These are phyloP conservation scores for Thinopyrum elongatum DNA, from an alignment of 176 grass and related monocot genomes.

Conservation along the genomic window DNA sequence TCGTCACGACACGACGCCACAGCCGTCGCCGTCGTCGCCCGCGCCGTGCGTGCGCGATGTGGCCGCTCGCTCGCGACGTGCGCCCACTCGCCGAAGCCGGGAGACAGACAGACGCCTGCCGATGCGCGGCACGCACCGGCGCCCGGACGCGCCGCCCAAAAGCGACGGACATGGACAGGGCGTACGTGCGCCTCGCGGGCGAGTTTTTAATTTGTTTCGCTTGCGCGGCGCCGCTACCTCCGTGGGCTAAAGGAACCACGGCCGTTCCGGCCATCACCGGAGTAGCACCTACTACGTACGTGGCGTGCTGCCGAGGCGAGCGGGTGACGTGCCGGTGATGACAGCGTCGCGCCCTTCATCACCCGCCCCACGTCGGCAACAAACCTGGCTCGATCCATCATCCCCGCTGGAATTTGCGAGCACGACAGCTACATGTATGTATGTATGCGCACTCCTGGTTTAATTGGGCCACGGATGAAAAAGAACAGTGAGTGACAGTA, in stretches of 20 bases:
- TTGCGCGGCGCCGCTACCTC: too few relatives aligned
- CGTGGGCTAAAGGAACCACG: too few relatives aligned
- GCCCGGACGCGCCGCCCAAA: background rate
- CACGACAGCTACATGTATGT: constrained; percentile 2
- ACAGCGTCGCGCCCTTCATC: background rate
- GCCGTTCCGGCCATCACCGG: too few relatives aligned
- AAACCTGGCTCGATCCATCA: background rate
- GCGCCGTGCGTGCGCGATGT: background rate
- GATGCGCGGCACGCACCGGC: too few relatives aligned
- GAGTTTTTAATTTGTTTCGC: too few relatives aligned
- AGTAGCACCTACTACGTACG: background rate
- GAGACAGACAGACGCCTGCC: background rate
- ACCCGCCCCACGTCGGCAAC: background rate
- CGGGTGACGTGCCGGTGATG: background rate
- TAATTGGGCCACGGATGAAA: too few relatives aligned
- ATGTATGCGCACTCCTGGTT: background rate
- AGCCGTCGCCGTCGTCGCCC: too few relatives aligned
- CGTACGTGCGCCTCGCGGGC: background rate
- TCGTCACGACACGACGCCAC: too few relatives aligned
- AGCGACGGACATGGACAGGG: background rate
- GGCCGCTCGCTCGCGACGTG: background rate
- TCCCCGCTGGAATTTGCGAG: background rate
- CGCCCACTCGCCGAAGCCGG: background rate
- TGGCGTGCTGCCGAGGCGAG: background rate
- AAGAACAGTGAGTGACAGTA: too few relatives aligned